A percentile compares a stretch with the other conserved stretches of the same genome.
Evolutionary conservation across 495 filamentous ascomycete species (phyloP).

Genomic region (Achaetomiella virescens): DNA sequence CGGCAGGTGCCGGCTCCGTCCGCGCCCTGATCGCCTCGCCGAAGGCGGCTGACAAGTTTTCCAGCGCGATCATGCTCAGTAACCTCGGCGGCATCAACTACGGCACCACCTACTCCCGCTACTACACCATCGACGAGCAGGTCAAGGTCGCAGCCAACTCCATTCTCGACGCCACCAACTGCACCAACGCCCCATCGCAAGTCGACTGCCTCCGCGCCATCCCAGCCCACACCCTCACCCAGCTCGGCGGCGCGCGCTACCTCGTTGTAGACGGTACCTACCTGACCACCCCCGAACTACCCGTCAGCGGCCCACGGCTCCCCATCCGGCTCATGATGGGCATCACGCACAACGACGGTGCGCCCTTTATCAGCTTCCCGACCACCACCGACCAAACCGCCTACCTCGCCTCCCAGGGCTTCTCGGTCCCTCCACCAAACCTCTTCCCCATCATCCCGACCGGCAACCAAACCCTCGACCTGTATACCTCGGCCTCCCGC

Average conservation of each 20-base stretch:
- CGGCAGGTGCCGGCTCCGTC: slow-evolving; percentile 48
- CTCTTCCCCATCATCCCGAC: slow-evolving; percentile 34
- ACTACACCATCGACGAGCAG: slow-evolving; percentile 43
- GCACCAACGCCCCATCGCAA: slow-evolving; percentile 35
- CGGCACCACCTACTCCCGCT: slow-evolving; percentile 39
- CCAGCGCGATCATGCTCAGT: slow-evolving; percentile 43
- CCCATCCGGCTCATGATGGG: slow-evolving; percentile 41
- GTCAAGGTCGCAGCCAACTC: slow-evolving; percentile 30
- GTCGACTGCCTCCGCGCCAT: slow-evolving; percentile 44
- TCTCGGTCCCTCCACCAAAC: slow-evolving; percentile 26
- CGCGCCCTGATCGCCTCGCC: slow-evolving; percentile 49
- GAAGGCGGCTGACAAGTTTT: slow-evolving; percentile 44
- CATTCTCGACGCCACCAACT: slow-evolving; percentile 39
- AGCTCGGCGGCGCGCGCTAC: slow-evolving; percentile 31
- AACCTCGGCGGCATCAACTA: slow-evolving; percentile 45
- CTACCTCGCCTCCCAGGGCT: slow-evolving; percentile 36
- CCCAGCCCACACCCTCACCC: slow-evolving; percentile 28
- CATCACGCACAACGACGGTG: slow-evolving; percentile 45
- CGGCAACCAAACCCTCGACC: slow-evolving; percentile 36
- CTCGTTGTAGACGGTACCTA: slow-evolving; percentile 45
- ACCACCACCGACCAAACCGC: slow-evolving; percentile 27
- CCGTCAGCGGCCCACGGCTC: slow-evolving; percentile 26
- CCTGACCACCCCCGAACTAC: slow-evolving; percentile 31
- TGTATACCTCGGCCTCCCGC: slow-evolving; percentile 40
- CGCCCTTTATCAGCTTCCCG: slow-evolving; percentile 40